Evolutionary conservation across 2,329 filamentous ascomycete species (phyloP).

Genomic region (Geoglossum cookeanum): DNA sequence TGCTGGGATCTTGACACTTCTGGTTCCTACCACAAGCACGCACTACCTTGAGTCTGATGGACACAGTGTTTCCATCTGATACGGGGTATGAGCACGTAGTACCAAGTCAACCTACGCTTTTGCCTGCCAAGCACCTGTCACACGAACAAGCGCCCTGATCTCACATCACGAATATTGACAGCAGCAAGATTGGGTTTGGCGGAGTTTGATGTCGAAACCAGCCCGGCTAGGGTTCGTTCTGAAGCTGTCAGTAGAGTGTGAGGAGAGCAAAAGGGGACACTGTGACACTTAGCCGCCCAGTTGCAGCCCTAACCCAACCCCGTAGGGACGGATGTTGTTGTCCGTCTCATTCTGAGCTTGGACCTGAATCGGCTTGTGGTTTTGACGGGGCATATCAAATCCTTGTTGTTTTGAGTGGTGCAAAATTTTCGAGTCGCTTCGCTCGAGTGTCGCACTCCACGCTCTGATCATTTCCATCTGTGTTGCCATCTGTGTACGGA

Average conservation of each 20-base stretch:
- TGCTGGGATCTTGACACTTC: slow-evolving; percentile 3
- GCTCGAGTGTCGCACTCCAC: neutral
- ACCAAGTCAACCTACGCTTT: neutral
- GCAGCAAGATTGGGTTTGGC: neutral
- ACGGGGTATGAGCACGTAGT: neutral
- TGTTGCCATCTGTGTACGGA: too few species aligned
- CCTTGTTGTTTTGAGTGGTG: neutral
- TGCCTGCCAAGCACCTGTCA: neutral
- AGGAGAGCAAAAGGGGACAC: neutral
- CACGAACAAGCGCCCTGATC: neutral
- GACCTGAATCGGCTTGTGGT: neutral
- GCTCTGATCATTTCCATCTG: neutral
- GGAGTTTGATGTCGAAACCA: neutral
- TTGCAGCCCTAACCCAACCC: neutral
- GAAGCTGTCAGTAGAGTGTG: neutral
- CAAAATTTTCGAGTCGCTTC: neutral
- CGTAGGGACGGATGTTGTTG: neutral
- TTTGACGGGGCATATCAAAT: neutral
- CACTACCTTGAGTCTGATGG: neutral
- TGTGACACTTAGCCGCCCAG: neutral
- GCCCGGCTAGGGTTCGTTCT: neutral
- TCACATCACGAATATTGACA: neutral
- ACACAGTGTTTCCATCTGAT: neutral
- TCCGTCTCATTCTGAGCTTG: neutral
- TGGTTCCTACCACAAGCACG: neutral